A percentile compares a stretch with the other conserved stretches of the same genome.
These are phyloP conservation scores for Mycena epipterygia DNA, from an alignment of 768 basidiomycete species.

Conservation along the genomic window DNA sequence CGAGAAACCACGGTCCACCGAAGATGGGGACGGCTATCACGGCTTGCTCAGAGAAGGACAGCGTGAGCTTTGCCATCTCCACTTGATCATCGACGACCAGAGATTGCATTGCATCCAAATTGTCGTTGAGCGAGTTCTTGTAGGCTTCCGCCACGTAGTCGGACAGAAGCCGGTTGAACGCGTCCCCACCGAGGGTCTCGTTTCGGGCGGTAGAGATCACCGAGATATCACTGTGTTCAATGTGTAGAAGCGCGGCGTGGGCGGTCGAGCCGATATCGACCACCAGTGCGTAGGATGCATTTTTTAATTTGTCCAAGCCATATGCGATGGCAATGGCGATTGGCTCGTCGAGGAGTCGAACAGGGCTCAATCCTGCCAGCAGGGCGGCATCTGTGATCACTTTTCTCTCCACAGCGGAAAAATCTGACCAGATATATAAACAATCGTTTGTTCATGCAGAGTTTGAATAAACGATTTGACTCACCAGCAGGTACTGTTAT, in stretches of 20 bases:
- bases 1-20: neutral
- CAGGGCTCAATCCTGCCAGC: neutral
- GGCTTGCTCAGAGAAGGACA: neutral
- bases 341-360: neutral
- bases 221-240: neutral
- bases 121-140: neutral
- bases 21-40: neutral
- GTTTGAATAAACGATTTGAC: neutral
- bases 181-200: neutral
- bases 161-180: neutral
- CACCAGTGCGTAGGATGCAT: neutral
- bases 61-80: slow-evolving; percentile 2
- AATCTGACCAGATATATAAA: neutral
- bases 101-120: neutral
- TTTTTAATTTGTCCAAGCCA: neutral
- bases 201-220: neutral
- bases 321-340: slow-evolving; percentile 4
- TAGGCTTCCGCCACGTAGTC: neutral
- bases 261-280: neutral
- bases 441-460: neutral
- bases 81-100: slow-evolving; percentile 1
- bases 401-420: neutral
- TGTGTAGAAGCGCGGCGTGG: neutral
- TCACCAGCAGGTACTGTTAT: neutral
- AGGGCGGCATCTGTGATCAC: neutral